Conservation (phyloP, 2,329 filamentous ascomycete species). For the Coniochaeta hoffmannii region DNA sequence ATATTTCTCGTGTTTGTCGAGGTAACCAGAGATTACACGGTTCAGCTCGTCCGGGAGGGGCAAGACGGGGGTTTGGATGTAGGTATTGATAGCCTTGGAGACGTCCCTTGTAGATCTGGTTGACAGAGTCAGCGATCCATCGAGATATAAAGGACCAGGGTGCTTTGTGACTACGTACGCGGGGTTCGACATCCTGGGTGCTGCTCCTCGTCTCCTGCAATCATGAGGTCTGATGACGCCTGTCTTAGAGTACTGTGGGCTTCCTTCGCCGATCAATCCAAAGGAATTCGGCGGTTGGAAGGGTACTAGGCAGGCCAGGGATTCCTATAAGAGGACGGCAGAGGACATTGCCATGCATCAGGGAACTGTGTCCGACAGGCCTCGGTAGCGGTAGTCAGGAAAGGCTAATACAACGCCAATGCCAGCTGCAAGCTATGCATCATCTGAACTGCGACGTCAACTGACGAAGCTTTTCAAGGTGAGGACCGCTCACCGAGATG, state of each 20-base stretch:
- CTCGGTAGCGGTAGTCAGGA: not conserved
- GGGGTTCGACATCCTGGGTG: not conserved
- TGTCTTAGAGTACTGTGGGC: not conserved
- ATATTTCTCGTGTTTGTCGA: conserved; percentile 58
- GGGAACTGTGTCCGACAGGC: not conserved
- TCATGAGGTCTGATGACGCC: not conserved
- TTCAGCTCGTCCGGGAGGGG: conserved; percentile 62
- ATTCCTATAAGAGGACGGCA: not conserved
- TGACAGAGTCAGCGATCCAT: not conserved
- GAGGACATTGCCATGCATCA: no score
- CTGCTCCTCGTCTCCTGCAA: not conserved
- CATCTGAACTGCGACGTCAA: not conserved
- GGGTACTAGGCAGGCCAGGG: no score
- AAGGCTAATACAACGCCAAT: not conserved
- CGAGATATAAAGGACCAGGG: not conserved
- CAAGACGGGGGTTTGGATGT: conserved; percentile 39
- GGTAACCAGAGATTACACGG: conserved; percentile 56
- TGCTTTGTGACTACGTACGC: not conserved
- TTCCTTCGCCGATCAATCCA: not conserved
- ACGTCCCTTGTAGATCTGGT: conserved; percentile 53
- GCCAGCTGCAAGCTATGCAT: not conserved
- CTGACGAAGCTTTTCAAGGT: not conserved
- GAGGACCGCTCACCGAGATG: not conserved
- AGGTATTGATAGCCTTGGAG: conserved; percentile 46
- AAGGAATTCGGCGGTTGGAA: not conserved